These are phyloP conservation scores for Plasmodium blacklocki DNA, from an alignment of 169 alveolate genomes.

Conservation along the genomic window DNA sequence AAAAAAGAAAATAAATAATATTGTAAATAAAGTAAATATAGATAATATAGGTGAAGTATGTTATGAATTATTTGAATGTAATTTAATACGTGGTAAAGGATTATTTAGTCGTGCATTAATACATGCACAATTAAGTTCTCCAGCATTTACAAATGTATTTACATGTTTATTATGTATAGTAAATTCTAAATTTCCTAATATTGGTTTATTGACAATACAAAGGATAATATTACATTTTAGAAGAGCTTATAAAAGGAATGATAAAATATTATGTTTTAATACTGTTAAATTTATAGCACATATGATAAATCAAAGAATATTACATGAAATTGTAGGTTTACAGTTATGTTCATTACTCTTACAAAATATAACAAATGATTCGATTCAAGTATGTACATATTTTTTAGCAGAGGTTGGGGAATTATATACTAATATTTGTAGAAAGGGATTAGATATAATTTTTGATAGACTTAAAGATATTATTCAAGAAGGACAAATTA, in stretches of 20 bases:
- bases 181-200: slow-evolving; percentile 98
- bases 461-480: slow-evolving; percentile 96
- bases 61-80: slow-evolving; percentile 96
- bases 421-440: slow-evolving; percentile 93
- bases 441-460: slow-evolving; percentile 94
- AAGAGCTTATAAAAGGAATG: slow-evolving; percentile 93
- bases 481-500: slow-evolving; percentile 96
- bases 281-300: slow-evolving; percentile 98
- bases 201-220: slow-evolving; percentile 95
- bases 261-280: slow-evolving; percentile 95
- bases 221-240: slow-evolving; percentile 95
- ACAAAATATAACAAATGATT: slow-evolving; percentile 97
- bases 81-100: slow-evolving; percentile 98
- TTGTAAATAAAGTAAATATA: slow-evolving; percentile 96
- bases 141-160: slow-evolving; percentile 96
- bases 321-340: slow-evolving; percentile 95
- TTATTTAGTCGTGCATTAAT: slow-evolving; percentile 95
- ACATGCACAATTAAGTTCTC: slow-evolving; percentile 98
- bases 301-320: slow-evolving; percentile 92
- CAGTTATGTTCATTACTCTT: slow-evolving; percentile 94
- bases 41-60: slow-evolving; percentile 89
- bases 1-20: slow-evolving; percentile 95
- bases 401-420: slow-evolving; percentile 95
- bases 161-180: slow-evolving; percentile 97
- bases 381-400: slow-evolving; percentile 96